Base-by-base conservation (phyloP, 2,329 filamentous ascomycete species). In the Cordyceps militaris region DNA sequence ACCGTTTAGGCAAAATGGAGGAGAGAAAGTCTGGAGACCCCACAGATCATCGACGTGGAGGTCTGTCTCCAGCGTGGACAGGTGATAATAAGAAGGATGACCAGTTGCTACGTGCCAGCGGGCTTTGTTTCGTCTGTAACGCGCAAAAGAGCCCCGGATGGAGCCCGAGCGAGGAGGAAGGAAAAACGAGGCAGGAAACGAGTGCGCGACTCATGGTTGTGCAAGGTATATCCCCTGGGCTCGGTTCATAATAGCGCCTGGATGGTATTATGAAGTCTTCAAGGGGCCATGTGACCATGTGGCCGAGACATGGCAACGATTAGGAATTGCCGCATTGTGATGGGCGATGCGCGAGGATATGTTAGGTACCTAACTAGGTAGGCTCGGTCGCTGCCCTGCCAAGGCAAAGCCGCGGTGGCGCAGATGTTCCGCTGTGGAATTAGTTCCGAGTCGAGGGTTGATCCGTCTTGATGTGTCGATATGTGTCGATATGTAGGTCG, bases 1-100 rank as follows among this genome's bases (percentile, higher is more conserved):
- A 34, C 47, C 21, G 19, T 14, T 53, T 43, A 43, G 24, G 36
- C 38, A 40, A 16, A 6, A 51, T 19, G 30, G 14, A 36, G 34
- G 14, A n/a, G 16, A 28, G 19, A 26, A 26, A 36, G 44, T 50
- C 54, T 50, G 54, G 54, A 56, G 44, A 56, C 44, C 53, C 53
- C 54, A 40, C 44, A 48, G 44, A 56, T 56, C 36, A 50, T 49
- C 54, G 54, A 19, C 54, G 21, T 34, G 44, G 42, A 56, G 24
- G 36, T 38, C 10, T 38, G 9, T 40, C 36, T 36, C 30, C 30
- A 11, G 28, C 5, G 11, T 32, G 28, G 28, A 32, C 11, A 32
- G n/a, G n/a, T n/a, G n/a, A n/a, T n/a, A n/a, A n/a, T n/a, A n/a
- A n/a, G n/a, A n/a, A n/a, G n/a, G n/a, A n/a, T n/a, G n/a, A n/a